phyloP scores from a whole-genome alignment of 169 alveolate species.

The Plasmodium gallinaceum region DNA sequence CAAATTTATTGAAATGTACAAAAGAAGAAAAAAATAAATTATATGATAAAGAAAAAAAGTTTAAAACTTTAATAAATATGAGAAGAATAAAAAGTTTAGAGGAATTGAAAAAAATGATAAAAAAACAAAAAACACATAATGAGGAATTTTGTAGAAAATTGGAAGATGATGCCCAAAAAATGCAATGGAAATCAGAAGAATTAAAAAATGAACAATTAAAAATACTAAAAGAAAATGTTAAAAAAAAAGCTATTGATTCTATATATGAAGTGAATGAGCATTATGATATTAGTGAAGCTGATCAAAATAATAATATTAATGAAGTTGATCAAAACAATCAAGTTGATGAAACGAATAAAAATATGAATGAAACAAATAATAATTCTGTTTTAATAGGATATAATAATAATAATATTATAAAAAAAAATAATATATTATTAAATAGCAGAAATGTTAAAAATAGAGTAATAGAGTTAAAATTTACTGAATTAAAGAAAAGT shows the following conservation, averaged over 20 bases:
- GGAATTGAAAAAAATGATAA: constrained; percentile 31
- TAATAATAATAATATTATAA: neutral
- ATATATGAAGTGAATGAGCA: constrained; percentile 15
- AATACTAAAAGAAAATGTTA: constrained; percentile 29
- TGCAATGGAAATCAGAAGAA: constrained; percentile 41
- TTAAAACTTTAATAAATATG: constrained; percentile 34
- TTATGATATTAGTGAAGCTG: constrained; percentile 1
- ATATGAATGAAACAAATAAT: neutral
- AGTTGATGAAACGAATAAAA: neutral
- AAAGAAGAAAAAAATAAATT: constrained; percentile 59
- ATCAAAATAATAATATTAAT: neutral
- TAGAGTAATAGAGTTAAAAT: constrained; percentile 60
- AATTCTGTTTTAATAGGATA: neutral
- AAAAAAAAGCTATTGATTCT: constrained; percentile 37
- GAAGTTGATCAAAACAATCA: neutral
- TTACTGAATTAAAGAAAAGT: constrained; percentile 56
- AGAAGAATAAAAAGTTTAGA: constrained; percentile 65
- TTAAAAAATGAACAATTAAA: constrained; percentile 22
- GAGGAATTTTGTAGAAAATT: constrained; percentile 27
- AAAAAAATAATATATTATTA: neutral
- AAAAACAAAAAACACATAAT: constrained; percentile 9
- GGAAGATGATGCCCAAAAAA: constrained; percentile 58
- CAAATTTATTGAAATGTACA: constrained; percentile 63
- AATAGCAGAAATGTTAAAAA: neutral
- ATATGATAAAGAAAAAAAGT: constrained; percentile 33